A percentile compares a stretch with the other conserved stretches of the same genome.
Evolutionary conservation across 371 early-diverging fungal species (phyloP).

Genomic region (Rhizomucor pusillus): DNA sequence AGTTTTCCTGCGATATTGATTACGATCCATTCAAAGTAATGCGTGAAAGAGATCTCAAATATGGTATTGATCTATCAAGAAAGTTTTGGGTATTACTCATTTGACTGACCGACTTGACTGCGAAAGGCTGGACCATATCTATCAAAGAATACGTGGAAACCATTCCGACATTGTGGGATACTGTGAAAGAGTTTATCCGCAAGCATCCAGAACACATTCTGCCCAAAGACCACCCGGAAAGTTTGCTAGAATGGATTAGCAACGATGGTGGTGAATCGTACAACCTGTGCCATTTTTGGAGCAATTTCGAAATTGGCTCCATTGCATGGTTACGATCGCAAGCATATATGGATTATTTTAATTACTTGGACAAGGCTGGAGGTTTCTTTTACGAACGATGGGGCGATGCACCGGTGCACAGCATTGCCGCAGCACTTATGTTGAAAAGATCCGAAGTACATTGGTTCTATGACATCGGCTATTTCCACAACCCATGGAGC

Average conservation of each 20-base stretch:
- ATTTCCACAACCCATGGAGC: constrained; percentile 64
- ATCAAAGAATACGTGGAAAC: constrained; percentile 77
- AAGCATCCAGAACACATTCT: constrained; percentile 38
- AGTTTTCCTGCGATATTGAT: constrained; percentile 86
- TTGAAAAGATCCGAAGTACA: constrained; percentile 72
- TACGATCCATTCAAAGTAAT: constrained; percentile 91
- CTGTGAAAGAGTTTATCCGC: constrained; percentile 50
- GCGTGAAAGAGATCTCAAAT: constrained; percentile 74
- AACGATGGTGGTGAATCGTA: constrained; percentile 44
- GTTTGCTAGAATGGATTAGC: constrained; percentile 25
- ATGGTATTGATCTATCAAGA: constrained; percentile 44
- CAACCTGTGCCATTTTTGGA: constrained; percentile 94
- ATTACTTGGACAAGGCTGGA: constrained; percentile 79
- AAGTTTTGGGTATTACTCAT: not conserved
- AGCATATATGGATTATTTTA: constrained; percentile 75
- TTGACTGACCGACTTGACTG: not conserved
- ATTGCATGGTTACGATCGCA: constrained; percentile 75
- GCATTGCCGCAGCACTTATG: constrained; percentile 76
- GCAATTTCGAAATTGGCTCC: constrained; percentile 60
- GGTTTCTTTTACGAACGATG: constrained; percentile 96
- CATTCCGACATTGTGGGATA: constrained; percentile 80
- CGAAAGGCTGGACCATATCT: constrained; percentile 64
- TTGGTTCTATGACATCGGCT: constrained; percentile 87
- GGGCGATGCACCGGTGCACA: constrained; percentile 97
- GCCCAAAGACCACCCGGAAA: constrained; percentile 17